Conservation (phyloP, 1,139 yeast species). For the Geotrichum restrictum region DNA sequence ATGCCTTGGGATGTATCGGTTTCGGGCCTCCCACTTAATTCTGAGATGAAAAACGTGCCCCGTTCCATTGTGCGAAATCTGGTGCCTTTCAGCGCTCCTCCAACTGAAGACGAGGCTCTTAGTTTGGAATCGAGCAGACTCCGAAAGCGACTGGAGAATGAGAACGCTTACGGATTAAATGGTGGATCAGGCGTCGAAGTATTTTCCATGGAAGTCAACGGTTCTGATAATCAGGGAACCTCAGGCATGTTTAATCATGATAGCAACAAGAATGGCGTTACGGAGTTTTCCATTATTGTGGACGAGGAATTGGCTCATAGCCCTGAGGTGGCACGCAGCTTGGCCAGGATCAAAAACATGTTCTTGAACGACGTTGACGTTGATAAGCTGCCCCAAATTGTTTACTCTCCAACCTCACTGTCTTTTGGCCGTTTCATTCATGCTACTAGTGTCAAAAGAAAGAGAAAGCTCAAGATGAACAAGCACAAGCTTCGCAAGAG, state of each 20-base stretch:
- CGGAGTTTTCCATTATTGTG: constrained; percentile 17
- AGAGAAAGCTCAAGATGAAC: constrained; percentile 47
- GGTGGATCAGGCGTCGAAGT: constrained; percentile 14
- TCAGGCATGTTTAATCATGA: neutral
- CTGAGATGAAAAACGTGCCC: constrained; percentile 28
- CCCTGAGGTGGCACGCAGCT: constrained; percentile 17
- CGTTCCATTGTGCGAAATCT: constrained; percentile 25
- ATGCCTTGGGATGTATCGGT: constrained; percentile 29
- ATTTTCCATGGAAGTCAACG: constrained; percentile 15
- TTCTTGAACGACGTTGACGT: constrained; percentile 14
- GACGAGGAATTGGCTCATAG: constrained; percentile 18
- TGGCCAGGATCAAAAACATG: constrained; percentile 16
- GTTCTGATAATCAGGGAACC: neutral
- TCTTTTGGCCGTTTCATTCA: constrained; percentile 26
- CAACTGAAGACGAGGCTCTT: constrained; percentile 18
- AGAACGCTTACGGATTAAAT: constrained; percentile 4
- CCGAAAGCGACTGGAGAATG: constrained; percentile 11
- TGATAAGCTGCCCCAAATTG: constrained; percentile 15
- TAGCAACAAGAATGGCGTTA: constrained; percentile 4
- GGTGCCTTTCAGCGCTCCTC: constrained; percentile 24
- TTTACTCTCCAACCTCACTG: constrained; percentile 22
- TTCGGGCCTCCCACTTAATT: constrained; percentile 24
- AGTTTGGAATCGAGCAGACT: constrained; percentile 20
- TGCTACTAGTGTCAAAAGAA: constrained; percentile 43
- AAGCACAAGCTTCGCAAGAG: constrained; percentile 47